phyloP scores from a whole-genome alignment of 2,329 filamentous ascomycete genomes.

The Ceratocystis huliohia region DNA sequence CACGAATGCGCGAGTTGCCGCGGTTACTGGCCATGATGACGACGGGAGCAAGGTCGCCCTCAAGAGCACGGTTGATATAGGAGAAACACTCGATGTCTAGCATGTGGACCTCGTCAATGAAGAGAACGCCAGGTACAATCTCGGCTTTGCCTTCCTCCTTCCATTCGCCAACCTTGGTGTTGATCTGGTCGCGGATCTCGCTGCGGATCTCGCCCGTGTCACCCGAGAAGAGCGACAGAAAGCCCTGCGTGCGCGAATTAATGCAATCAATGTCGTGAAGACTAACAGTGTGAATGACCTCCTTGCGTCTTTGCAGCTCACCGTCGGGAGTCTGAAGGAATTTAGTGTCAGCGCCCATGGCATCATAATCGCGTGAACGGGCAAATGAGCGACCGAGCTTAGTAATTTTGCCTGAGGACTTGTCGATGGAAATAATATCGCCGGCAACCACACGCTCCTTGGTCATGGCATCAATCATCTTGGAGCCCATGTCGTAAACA shows the following conservation, averaged over 20 bases:
- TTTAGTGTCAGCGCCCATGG: constrained; percentile 96
- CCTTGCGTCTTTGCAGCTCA: constrained; percentile 91
- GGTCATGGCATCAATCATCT: constrained; percentile 99
- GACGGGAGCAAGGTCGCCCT: constrained; percentile 87
- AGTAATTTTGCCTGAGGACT: constrained; percentile 94
- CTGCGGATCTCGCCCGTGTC: constrained; percentile 96
- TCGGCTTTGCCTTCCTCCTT: constrained; percentile 98
- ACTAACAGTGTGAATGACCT: constrained; percentile 92
- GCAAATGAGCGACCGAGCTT: constrained; percentile 93
- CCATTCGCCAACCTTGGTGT: constrained; percentile 97
- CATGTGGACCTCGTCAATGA: constrained; percentile 99
- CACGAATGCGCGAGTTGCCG: constrained; percentile 79
- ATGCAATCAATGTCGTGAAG: constrained; percentile 99
- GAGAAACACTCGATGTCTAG: constrained; percentile 98
- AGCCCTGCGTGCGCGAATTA: constrained; percentile 97
- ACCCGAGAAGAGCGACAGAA: constrained; percentile 90
- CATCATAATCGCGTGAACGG: constrained; percentile 92
- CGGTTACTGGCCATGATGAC: constrained; percentile 99
- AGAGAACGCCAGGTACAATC: constrained; percentile 91
- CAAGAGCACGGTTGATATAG: constrained; percentile 92
- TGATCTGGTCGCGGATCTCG: constrained; percentile 96
- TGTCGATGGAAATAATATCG: constrained; percentile 97
- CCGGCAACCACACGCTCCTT: constrained; percentile 98
- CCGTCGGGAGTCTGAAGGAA: constrained; percentile 96
- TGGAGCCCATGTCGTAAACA: constrained; percentile 97